These are phyloP conservation scores for Ophiostoma sp. DNA, from an alignment of 2,329 filamentous ascomycete species.

Conservation along the genomic window DNA sequence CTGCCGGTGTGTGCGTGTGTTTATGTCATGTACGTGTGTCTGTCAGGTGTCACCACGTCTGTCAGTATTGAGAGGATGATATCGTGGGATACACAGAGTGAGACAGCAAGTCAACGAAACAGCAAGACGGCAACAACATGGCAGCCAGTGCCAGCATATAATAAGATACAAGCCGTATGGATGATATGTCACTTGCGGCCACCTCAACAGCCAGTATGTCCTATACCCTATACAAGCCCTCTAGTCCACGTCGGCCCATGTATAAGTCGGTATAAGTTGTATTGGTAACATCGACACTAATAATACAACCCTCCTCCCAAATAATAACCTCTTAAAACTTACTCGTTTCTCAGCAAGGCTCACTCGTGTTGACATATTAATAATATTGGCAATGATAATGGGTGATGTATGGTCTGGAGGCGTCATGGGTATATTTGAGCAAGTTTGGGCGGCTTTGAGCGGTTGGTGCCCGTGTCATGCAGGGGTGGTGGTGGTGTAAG, in stretches of 20 bases:
- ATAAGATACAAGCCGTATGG: background rate
- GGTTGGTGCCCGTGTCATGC: conserved; percentile 13
- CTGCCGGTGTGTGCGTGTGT: too few relatives aligned
- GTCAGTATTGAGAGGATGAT: background rate
- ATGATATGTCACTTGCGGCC: background rate
- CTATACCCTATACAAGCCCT: too few relatives aligned
- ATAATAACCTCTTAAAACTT: background rate
- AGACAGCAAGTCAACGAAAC: background rate
- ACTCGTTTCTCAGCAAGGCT: background rate
- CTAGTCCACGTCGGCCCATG: too few relatives aligned
- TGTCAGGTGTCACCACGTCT: background rate
- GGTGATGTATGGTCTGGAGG: background rate
- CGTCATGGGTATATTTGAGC: conserved; percentile 2
- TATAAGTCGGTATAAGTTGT: background rate
- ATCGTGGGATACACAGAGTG: background rate
- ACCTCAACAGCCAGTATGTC: background rate
- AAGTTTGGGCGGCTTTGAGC: conserved; percentile 21
- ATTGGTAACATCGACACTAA: background rate
- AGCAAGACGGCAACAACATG: background rate
- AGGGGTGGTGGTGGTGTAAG: background rate
- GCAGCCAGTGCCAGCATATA: background rate
- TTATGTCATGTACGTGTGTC: background rate
- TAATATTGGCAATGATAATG: background rate
- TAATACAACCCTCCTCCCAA: background rate
- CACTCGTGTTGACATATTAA: background rate